Evolutionary conservation across 306 rosid species (phyloP).

Genomic region (Abrus pulchellus): DNA sequence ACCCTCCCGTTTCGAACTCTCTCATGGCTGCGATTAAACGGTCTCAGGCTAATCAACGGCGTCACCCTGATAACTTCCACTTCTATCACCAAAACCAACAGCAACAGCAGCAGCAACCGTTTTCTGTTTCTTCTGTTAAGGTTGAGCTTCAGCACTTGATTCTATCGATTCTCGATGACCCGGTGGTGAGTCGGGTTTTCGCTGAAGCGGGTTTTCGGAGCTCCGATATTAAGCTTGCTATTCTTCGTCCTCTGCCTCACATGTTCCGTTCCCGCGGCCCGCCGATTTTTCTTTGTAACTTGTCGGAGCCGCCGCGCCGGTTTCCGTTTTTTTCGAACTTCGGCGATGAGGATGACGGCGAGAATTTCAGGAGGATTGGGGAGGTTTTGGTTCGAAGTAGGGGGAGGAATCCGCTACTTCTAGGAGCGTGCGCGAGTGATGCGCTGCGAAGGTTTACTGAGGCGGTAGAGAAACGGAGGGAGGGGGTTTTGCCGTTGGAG

Average conservation of each 20-base stretch:
- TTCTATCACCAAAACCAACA: slow-evolving; percentile 54
- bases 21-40: slow-evolving; percentile 98
- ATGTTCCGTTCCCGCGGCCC: slow-evolving; percentile 71
- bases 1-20: slow-evolving; percentile 95
- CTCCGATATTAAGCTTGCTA: slow-evolving; percentile 87
- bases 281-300: slow-evolving; percentile 76
- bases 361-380: slow-evolving; percentile 72
- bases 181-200: slow-evolving; percentile 93
- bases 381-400: slow-evolving; percentile 65
- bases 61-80: slow-evolving; percentile 89
- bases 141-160: slow-evolving; percentile 92
- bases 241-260: slow-evolving; percentile 79
- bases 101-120: slow-evolving; percentile 67
- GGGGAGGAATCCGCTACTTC: slow-evolving; percentile 82
- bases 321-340: slow-evolving; percentile 57
- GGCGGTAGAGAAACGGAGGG: slow-evolving; percentile 58
- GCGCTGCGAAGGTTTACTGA: slow-evolving; percentile 66
- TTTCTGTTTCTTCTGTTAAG: slow-evolving; percentile 74
- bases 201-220: slow-evolving; percentile 98
- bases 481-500: slow-evolving; percentile 65
- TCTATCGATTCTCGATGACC: slow-evolving; percentile 89
- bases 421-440: slow-evolving; percentile 76
- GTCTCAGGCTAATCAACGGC: slow-evolving; percentile 93
- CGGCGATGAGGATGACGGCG: slow-evolving; percentile 51
- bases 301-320: slow-evolving; percentile 63